Conservation (phyloP, 2,329 filamentous ascomycete species). For the Xylariaceae sp. region DNA sequence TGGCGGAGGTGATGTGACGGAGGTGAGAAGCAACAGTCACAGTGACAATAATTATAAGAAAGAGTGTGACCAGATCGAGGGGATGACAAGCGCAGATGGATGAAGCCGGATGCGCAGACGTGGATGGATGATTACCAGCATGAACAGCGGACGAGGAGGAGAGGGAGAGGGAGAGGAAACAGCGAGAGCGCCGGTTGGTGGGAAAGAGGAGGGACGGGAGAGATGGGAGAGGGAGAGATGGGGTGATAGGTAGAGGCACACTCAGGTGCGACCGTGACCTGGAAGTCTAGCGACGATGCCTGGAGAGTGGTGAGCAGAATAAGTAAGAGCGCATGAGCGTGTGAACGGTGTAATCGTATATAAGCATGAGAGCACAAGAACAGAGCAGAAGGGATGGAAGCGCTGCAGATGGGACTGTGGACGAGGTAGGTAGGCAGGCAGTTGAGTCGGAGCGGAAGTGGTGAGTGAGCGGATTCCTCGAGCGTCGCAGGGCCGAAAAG, state of each 20-base stretch:
- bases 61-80: neutral
- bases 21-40: neutral
- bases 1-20: neutral
- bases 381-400: neutral
- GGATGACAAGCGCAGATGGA: neutral
- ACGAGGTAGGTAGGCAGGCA: too few relatives aligned
- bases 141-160: neutral
- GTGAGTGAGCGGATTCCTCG: slow-evolving; percentile 2
- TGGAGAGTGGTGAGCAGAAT: neutral
- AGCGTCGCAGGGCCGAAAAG: slow-evolving; percentile 11
- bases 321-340: neutral
- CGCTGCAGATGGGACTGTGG: neutral
- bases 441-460: neutral
- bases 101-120: neutral
- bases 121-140: neutral
- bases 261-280: neutral
- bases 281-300: neutral
- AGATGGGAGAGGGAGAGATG: neutral
- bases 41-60: too few relatives aligned
- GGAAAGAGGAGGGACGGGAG: neutral
- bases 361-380: neutral
- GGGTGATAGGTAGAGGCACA: neutral
- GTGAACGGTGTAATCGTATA: neutral
- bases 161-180: neutral
- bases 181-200: neutral